These are phyloP conservation scores for Aspergillus fructus DNA, from an alignment of 2,329 filamentous ascomycete genomes.

Conservation along the genomic window DNA sequence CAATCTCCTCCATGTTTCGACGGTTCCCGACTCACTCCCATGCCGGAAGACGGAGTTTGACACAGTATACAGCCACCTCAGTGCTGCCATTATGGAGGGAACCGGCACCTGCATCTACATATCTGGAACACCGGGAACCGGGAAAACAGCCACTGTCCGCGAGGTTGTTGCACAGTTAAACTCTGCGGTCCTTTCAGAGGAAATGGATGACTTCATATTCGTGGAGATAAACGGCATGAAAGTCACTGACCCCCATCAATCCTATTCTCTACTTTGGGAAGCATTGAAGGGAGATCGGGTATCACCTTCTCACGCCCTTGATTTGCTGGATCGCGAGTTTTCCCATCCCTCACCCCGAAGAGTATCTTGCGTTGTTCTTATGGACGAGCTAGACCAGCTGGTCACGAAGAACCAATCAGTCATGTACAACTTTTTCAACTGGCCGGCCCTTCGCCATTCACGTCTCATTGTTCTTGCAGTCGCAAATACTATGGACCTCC, in stretches of 20 bases:
- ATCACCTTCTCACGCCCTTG: slow-evolving; percentile 84
- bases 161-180: slow-evolving; percentile 91
- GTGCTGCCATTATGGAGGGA: slow-evolving; percentile 89
- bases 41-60: slow-evolving; percentile 91
- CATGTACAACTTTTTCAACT: slow-evolving; percentile 99
- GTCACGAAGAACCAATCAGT: slow-evolving; percentile 99
- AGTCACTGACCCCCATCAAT: slow-evolving; percentile 95
- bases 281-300: slow-evolving; percentile 91
- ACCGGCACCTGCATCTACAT: slow-evolving; percentile 98
- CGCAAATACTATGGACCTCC: slow-evolving; percentile 98
- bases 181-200: slow-evolving; percentile 80
- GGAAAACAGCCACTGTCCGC: slow-evolving; percentile 94
- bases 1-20: slow-evolving; percentile 85
- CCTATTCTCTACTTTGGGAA: slow-evolving; percentile 94
- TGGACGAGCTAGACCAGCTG: slow-evolving; percentile 97
- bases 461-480: slow-evolving; percentile 94
- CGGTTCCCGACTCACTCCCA: slow-evolving; percentile 83
- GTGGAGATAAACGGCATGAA: slow-evolving; percentile 99
- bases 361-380: slow-evolving; percentile 92
- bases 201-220: slow-evolving; percentile 97
- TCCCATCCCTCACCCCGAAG: slow-evolving; percentile 84
- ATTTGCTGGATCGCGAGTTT: slow-evolving; percentile 89
- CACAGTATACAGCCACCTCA: slow-evolving; percentile 88
- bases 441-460: slow-evolving; percentile 88
- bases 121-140: slow-evolving; percentile 95